phyloP scores from a whole-genome alignment of 305 asterid species.

The Coffea humblotiana region DNA sequence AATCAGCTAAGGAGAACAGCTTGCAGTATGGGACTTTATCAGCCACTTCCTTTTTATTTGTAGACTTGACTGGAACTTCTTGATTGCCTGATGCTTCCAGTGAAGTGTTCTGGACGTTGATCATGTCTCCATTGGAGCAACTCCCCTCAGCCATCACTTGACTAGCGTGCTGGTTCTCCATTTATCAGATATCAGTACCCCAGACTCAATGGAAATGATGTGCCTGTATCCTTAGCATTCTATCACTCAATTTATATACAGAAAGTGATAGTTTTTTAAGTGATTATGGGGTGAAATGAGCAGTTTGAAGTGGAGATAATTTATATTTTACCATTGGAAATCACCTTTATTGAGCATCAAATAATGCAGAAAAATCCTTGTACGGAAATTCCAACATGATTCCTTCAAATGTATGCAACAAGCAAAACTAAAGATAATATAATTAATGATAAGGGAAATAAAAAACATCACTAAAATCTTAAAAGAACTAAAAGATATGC shows the following conservation, averaged over 20 bases:
- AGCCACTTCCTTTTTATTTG: background rate
- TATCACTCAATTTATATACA: background rate
- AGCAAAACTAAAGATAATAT: too few species aligned
- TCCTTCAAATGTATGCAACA: background rate
- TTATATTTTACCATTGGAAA: background rate
- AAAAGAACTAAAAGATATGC: background rate
- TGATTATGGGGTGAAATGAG: background rate
- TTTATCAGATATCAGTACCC: background rate
- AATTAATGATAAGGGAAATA: too few species aligned
- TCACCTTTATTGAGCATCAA: background rate
- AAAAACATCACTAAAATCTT: too few species aligned
- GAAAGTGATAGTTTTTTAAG: background rate
- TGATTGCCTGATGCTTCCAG: constrained; percentile 1
- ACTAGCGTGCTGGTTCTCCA: background rate
- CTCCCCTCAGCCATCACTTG: too few species aligned
- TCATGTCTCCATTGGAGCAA: too few species aligned
- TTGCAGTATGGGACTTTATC: constrained; percentile 62
- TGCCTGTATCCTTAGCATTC: background rate
- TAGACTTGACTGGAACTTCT: background rate
- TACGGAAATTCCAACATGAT: background rate
- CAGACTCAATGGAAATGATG: background rate
- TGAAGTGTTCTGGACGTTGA: background rate
- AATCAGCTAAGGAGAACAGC: constrained; percentile 71
- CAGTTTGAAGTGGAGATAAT: background rate
- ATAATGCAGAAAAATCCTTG: background rate